These are phyloP conservation scores for Aureobasidium sp. DNA, from an alignment of 2,329 filamentous ascomycete genomes.

Conservation along the genomic window DNA sequence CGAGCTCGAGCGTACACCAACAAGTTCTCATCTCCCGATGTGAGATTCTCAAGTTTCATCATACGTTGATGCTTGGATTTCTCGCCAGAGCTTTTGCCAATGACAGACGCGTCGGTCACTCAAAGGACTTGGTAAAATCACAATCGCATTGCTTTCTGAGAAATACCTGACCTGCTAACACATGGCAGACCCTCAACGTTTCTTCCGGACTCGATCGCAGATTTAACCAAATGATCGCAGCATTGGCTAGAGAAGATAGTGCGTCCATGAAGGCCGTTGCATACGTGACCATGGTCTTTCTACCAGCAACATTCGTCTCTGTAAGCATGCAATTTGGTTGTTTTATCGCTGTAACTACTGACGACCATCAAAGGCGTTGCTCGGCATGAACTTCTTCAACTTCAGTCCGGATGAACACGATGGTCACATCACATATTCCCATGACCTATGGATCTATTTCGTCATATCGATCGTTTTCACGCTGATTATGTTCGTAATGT, in stretches of 20 bases:
- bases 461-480: background rate
- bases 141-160: background rate
- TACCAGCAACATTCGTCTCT: constrained; percentile 25
- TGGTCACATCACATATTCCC: background rate
- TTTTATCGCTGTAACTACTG: too few species aligned
- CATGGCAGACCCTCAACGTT: too few species aligned
- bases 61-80: constrained; percentile 3
- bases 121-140: background rate
- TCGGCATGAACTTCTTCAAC: constrained; percentile 7
- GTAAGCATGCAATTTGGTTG: background rate
- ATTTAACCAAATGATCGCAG: background rate
- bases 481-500: background rate
- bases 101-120: constrained; percentile 3
- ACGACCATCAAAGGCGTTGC: background rate
- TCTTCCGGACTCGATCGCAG: too few species aligned
- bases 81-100: background rate
- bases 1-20: background rate
- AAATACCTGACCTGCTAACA: background rate
- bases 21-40: background rate
- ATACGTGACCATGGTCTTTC: constrained; percentile 33
- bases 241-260: constrained; percentile 27
- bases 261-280: constrained; percentile 37
- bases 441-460: constrained; percentile 8
- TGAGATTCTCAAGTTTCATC: background rate
- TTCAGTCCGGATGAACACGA: background rate